These are phyloP conservation scores for Cytospora schulzeri DNA, from an alignment of 2,329 filamentous ascomycete genomes.

Conservation along the genomic window DNA sequence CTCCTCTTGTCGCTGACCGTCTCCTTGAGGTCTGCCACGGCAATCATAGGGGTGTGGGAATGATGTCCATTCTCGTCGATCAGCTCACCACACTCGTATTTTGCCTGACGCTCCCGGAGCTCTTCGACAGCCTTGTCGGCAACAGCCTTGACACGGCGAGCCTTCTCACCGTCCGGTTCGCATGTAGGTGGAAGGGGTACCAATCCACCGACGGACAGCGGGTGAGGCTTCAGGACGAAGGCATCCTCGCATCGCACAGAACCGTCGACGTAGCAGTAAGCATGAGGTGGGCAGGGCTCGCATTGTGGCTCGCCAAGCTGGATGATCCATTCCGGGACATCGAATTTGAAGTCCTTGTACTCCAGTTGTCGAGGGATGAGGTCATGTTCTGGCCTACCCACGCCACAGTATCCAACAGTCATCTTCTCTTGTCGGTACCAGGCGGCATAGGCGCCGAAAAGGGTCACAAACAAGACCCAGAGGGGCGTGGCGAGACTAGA, in stretches of 20 bases:
- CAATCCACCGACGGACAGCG: conserved; percentile 77
- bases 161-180: conserved; percentile 92
- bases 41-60: conserved; percentile 59
- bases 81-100: conserved; percentile 85
- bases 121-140: conserved; percentile 87
- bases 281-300: conserved; percentile 87
- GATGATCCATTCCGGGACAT: conserved; percentile 73
- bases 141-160: conserved; percentile 80
- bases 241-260: conserved; percentile 80
- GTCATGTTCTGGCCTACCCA: conserved; percentile 65
- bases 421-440: conserved; percentile 96
- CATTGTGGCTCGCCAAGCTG: conserved; percentile 76
- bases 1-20: conserved; percentile 74
- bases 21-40: conserved; percentile 76
- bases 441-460: conserved; percentile 71
- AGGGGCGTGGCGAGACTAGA: conserved; percentile 64
- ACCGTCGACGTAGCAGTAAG: conserved; percentile 81
- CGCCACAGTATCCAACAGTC: conserved; percentile 91
- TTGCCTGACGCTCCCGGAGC: conserved; percentile 79
- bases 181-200: conserved; percentile 88
- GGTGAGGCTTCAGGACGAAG: conserved; percentile 83
- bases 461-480: conserved; percentile 68
- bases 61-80: conserved; percentile 61
- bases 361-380: conserved; percentile 54
- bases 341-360: conserved; percentile 40